A percentile compares a stretch with the other conserved stretches of the same genome.
Conservation (phyloP, 345 rosid genomes). For the Brassica rapa region DNA sequence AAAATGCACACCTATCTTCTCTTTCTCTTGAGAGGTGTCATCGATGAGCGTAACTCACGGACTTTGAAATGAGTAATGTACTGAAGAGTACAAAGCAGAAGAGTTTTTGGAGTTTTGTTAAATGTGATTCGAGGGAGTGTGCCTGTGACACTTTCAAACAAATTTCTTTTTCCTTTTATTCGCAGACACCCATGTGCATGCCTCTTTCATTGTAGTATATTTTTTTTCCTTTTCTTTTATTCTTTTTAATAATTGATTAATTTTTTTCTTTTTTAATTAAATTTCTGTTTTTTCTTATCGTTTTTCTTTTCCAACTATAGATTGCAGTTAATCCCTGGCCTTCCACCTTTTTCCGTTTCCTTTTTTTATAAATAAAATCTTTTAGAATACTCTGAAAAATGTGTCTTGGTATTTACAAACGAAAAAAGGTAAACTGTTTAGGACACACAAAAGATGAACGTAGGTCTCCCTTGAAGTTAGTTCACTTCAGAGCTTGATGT, state of each 20-base stretch:
- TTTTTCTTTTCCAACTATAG: conserved; percentile 42
- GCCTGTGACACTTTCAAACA: conserved; percentile 45
- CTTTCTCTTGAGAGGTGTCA: conserved; percentile 24
- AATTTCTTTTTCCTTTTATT: conserved; percentile 18
- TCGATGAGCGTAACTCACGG: conserved; percentile 45
- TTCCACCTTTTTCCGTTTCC: neutral
- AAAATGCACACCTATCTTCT: neutral
- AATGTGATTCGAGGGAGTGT: conserved; percentile 32
- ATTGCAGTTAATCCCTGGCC: conserved; percentile 31
- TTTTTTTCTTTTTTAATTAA: neutral
- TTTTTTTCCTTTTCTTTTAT: neutral
- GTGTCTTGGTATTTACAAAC: conserved; percentile 16
- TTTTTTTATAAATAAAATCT: neutral
- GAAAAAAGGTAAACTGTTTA: neutral
- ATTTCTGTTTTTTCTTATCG: conserved; percentile 27
- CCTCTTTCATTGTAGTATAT: neutral
- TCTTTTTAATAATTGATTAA: neutral
- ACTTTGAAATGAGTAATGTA: conserved; percentile 38
- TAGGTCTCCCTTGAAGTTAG: conserved; percentile 9
- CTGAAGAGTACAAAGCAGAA: conserved; percentile 41
- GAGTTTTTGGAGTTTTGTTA: conserved; percentile 29
- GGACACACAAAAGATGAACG: conserved; percentile 13
- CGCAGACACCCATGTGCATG: conserved; percentile 40
- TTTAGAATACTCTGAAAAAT: neutral
- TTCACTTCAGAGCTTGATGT: neutral